Conservation (phyloP, 306 rosid genomes). For the Rosa chinensis region DNA sequence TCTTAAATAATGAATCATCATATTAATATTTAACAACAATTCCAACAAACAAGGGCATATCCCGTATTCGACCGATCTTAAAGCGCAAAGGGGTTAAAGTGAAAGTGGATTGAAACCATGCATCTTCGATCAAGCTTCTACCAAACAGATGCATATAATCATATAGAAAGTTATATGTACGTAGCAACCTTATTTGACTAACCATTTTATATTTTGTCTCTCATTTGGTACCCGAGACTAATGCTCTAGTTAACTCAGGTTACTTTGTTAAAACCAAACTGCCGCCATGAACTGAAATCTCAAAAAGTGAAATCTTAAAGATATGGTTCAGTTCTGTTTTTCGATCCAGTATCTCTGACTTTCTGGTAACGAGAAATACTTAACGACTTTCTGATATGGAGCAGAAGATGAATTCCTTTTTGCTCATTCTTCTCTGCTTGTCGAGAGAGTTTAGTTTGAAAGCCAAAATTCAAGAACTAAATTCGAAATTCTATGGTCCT, state of each 20-base stretch:
- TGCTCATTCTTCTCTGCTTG: too few relatives aligned
- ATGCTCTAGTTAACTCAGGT: neutral
- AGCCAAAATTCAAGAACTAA: too few relatives aligned
- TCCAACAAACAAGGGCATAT: conserved; percentile 38
- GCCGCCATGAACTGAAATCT: neutral
- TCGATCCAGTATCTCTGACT: neutral
- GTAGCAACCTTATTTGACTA: neutral
- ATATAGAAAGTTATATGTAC: neutral
- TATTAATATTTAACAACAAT: conserved; percentile 19
- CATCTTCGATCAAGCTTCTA: neutral
- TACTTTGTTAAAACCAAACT: neutral
- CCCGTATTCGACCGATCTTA: neutral
- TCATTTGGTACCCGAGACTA: neutral
- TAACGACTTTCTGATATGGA: neutral
- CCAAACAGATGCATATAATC: neutral
- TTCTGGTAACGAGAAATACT: neutral
- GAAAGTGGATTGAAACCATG: neutral
- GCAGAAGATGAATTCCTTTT: neutral
- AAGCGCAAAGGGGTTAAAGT: neutral
- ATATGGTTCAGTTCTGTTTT: neutral
- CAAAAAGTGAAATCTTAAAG: neutral
- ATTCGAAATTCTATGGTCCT: too few relatives aligned
- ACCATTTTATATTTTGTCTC: neutral
- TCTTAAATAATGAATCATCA: conserved; percentile 27
- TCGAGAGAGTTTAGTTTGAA: too few relatives aligned